Evolutionary conservation across 208 protist genomes (phyloP).

Genomic region (Herpetomonas samuelpessoai): DNA sequence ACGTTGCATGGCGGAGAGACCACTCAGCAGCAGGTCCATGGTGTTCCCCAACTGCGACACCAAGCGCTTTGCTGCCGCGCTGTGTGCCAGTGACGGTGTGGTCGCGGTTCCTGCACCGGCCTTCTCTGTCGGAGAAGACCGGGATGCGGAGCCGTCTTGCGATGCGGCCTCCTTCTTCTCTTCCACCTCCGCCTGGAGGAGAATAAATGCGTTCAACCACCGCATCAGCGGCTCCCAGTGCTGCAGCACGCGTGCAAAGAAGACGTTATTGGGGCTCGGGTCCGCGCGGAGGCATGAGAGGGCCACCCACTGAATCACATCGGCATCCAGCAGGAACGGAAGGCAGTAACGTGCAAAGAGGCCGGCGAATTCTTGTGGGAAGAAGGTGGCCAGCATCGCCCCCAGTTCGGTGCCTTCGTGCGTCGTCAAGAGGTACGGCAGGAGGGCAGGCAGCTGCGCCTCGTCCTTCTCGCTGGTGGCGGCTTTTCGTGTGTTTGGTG

Average conservation of each 20-base stretch:
- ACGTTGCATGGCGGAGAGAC: slow-evolving; percentile 47
- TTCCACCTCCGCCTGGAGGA: slow-evolving; percentile 16
- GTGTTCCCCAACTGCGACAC: slow-evolving; percentile 66
- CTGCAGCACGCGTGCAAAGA: slow-evolving; percentile 44
- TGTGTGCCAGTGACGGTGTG: neutral
- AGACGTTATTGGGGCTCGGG: slow-evolving; percentile 20
- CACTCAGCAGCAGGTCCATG: slow-evolving; percentile 44
- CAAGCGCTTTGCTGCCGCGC: slow-evolving; percentile 26
- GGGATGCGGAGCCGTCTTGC: neutral
- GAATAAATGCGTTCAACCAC: slow-evolving; percentile 44
- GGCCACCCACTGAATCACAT: slow-evolving; percentile 30
- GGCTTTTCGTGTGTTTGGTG: slow-evolving; percentile 2
- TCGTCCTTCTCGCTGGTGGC: neutral
- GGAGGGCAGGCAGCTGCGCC: slow-evolving; percentile 44
- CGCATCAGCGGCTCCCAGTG: slow-evolving; percentile 41
- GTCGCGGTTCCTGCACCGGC: neutral
- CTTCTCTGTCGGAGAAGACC: neutral
- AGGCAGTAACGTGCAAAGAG: slow-evolving; percentile 53
- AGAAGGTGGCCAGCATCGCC: slow-evolving; percentile 28
- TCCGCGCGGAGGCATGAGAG: slow-evolving; percentile 29
- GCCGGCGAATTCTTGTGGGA: slow-evolving; percentile 23
- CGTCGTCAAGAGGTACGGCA: slow-evolving; percentile 65
- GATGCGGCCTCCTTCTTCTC: neutral
- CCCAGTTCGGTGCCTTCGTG: slow-evolving; percentile 30
- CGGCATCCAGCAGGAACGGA: slow-evolving; percentile 52